A percentile compares a stretch with the other conserved stretches of the same genome.
phyloP scores from a whole-genome alignment of 2,329 filamentous ascomycete genomes.

The Cordyceps militaris region DNA sequence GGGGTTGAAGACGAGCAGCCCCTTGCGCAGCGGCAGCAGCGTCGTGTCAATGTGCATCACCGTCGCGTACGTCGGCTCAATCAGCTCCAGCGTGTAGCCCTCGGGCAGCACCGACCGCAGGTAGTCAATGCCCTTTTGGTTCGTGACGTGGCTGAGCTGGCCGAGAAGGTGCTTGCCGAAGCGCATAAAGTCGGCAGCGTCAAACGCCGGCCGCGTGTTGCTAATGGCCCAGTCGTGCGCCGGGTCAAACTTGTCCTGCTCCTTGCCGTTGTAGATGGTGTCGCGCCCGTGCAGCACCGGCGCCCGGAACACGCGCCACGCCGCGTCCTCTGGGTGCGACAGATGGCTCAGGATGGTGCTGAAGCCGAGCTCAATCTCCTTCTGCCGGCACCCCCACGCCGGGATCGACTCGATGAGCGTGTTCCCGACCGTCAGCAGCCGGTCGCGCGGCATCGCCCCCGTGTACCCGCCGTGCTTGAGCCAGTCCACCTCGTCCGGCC shows the following conservation, averaged over 20 bases:
- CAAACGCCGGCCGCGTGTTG: constrained; percentile 8
- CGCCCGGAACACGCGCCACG: not conserved
- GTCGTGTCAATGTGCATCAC: constrained; percentile 28
- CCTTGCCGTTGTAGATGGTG: constrained; percentile 2
- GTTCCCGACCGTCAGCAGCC: constrained; percentile 26
- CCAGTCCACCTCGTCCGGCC: constrained; percentile 19
- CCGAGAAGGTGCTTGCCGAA: constrained; percentile 4
- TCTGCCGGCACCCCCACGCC: constrained; percentile 22
- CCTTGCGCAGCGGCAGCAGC: constrained; percentile 23
- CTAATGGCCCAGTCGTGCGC: not conserved
- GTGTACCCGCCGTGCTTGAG: constrained; percentile 24
- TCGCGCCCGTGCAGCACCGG: not conserved
- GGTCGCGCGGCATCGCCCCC: constrained; percentile 27
- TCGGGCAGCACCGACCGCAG: not conserved
- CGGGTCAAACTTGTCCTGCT: not conserved
- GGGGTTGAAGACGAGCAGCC: constrained; percentile 23
- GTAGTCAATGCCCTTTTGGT: constrained; percentile 6
- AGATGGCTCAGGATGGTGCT: constrained; percentile 6
- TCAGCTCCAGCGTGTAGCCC: constrained; percentile 23
- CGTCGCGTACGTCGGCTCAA: constrained; percentile 16
- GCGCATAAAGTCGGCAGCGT: constrained; percentile 9
- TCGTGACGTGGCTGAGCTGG: constrained; percentile 7
- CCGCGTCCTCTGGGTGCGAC: not conserved
- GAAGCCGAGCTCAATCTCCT: constrained; percentile 20
- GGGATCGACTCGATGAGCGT: constrained; percentile 26